Evolutionary conservation across 805 yeast genomes (phyloP), one percentile per base, ranked within the genome.

Genomic region (Cyberlindnera meyerae): DNA sequence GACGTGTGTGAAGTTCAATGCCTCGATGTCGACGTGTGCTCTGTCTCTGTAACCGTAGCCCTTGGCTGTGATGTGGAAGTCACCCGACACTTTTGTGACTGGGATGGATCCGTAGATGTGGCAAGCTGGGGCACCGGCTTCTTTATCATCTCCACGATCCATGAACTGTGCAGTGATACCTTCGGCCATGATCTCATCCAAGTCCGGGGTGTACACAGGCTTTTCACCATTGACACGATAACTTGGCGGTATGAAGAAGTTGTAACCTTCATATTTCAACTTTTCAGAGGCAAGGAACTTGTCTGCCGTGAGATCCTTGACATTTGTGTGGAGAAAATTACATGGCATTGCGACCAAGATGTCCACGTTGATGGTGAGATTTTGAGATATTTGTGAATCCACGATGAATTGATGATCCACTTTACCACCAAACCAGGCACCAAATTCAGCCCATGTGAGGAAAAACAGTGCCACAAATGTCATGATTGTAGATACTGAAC

Each of bases 291-390:
- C 96, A 40, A 89, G 49, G 43, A 83, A 73, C 38, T 82, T 63
- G 57, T 93, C 98, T 37, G 74, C 73, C 1, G 97, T 80, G 11
- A 67, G 61, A 55, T 93, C 98, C 49, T 74, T 67, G 11, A 83
- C 88, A 52, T 82, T 81, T 12, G 95, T 78, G 47, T 78, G 82
- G 13, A 93, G 44, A 48, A 63, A 73, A 40, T 77, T 73, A 61
- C 98, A 93, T 8, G 95, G 94, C 80, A 82, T 82, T 7, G 81
- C 80, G 31, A 93, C 82, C 18, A 82, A 70, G 47, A 93, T 56
- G 56, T 89, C 97, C 39, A 93, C 32, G 54, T 93, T 89, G 31
- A 93, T 70, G 29, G 71, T 71, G 37, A 88, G 70, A 24, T 71
- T 71, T 39, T 73, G 73, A n/a, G 60, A 62, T 12, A 86, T 61